These are phyloP conservation scores for Lantana camara DNA, from an alignment of 257 asterid genomes.

Conservation along the genomic window DNA sequence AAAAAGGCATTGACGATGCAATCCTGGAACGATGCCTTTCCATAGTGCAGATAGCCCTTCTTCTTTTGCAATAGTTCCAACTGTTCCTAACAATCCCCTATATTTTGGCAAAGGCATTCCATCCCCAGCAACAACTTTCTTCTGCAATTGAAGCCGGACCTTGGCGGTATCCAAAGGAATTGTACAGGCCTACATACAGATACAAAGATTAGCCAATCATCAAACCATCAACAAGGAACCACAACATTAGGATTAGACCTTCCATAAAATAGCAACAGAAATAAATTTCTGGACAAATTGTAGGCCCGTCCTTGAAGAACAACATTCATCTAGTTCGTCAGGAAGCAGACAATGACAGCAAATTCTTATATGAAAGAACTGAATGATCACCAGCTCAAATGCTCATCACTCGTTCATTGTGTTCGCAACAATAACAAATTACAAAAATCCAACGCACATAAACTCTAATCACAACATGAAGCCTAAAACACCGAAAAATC, in stretches of 20 bases:
- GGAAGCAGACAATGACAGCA: too few species aligned
- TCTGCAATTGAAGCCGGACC: conserved; percentile 96
- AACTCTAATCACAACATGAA: too few species aligned
- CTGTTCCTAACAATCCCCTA: conserved; percentile 91
- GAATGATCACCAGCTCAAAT: too few species aligned
- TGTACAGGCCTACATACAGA: conserved; percentile 58
- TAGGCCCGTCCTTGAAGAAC: neutral
- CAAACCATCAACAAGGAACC: neutral
- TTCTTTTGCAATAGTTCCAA: conserved; percentile 94
- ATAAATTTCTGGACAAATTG: neutral
- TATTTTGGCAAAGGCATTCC: conserved; percentile 71
- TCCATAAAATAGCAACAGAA: neutral
- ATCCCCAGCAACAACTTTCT: conserved; percentile 77
- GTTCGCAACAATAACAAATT: too few species aligned
- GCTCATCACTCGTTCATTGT: too few species aligned
- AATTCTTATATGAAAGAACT: too few species aligned
- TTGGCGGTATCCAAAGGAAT: conserved; percentile 96
- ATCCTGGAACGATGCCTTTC: conserved; percentile 98
- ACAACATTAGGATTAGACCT: neutral
- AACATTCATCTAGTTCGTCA: conserved; percentile 5
- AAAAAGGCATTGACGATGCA: conserved; percentile 89
- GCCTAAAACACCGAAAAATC: too few species aligned
- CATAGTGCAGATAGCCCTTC: conserved; percentile 85
- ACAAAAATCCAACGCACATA: too few species aligned
- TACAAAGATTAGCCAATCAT: conserved; percentile 13